Evolutionary conservation across 768 basidiomycete genomes (phyloP), one percentile per base, ranked within the genome.

Genomic region (Mycena crocata): DNA sequence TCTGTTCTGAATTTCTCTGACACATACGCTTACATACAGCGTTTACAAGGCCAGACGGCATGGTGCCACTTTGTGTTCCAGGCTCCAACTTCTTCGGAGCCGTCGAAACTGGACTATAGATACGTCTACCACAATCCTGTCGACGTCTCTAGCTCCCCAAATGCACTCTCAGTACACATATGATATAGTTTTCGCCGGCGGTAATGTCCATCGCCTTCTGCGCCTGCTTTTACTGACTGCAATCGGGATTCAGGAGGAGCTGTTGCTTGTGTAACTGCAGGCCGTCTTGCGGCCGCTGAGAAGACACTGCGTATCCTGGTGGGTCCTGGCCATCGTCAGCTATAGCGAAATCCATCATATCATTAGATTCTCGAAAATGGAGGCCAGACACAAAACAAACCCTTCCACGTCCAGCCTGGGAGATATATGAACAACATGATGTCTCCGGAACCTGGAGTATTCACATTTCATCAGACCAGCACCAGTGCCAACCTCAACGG

Each of bases 401-500:
- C 46, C 2, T 8, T n/a, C 24, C 35, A 49, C 34, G 32, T 39
- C 21, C 57, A 59, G 21, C 57, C 57, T 2, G 57, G 24, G 35
- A 34, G 45, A 19, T 49, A 37, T 12, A 23, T 49, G 14, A 24
- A 30, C 6, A 49, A 39, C 26, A 17, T 48, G 13, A 21, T 28
- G 24, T 6, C 13, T 6, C 57, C 32, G 1, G 24, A 21, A 19
- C 13, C 46, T 10, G 24, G 17, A 28, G 30, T 28, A 14, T 39
- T 59, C 46, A 59, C 57, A 26, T 39, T 30, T 6, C 31, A 46
- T n/a, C 7, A 13, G 14, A 15, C 39, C 40, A 56, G 26, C 8
- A 26, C 55, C 15, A n/a, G 26, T 4, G 75, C n/a, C 85, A 26
- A 45, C 5, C 30, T 42, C n/a, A 9, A 45, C 0, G 28, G 56